Evolutionary conservation across 2,329 filamentous ascomycete genomes (phyloP), one percentile per base, ranked within the genome.

Genomic region (Penicillium psychrosexuale): DNA sequence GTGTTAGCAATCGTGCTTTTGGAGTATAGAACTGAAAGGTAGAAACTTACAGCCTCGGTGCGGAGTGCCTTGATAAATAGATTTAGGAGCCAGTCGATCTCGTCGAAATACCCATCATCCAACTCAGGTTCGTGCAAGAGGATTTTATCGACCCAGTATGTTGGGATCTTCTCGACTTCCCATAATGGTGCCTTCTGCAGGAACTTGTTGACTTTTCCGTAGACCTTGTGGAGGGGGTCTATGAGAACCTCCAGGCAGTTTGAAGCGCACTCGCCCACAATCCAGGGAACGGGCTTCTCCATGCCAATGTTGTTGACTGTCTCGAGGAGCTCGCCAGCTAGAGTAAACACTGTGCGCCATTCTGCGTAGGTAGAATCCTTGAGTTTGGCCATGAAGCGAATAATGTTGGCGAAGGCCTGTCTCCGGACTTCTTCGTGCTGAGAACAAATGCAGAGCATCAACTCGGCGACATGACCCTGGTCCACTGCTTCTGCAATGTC

Each of bases 171-270:
- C 28, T 72, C 72, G 11, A 80, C 68, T 12, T 86, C 80, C 93
- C 93, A 97, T 24, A 80, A 73, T 0, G 93, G 92, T 0, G 85
- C 83, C 48, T 85, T 85, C 22, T 90, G 90, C 34, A 97, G 82
- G 70, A 92, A 97, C 6, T 81, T 79, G 76, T 96, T 96, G 73
- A 94, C 77, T 69, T 96, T 96, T 55, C 85, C 84, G 70, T 96
- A 97, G 36, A 97, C 82, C 57, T 84, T 84, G 68, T 96, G 90
- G 15, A 91, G 80, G 0, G 93, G 93, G 58, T 90, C 86, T 22
- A 80, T 82, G 43, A 96, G 75, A 15, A 96, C 84, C 1, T 82
- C 76, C 8, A 96, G 78, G 1, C 86, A 84, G 60, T 85, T 84
- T 44, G 82, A 80, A 8, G 90, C 87, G 64, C 96, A 94, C 11